Base-by-base conservation (phyloP, 2,329 filamentous ascomycete species). In the Fusarium domesticum region DNA sequence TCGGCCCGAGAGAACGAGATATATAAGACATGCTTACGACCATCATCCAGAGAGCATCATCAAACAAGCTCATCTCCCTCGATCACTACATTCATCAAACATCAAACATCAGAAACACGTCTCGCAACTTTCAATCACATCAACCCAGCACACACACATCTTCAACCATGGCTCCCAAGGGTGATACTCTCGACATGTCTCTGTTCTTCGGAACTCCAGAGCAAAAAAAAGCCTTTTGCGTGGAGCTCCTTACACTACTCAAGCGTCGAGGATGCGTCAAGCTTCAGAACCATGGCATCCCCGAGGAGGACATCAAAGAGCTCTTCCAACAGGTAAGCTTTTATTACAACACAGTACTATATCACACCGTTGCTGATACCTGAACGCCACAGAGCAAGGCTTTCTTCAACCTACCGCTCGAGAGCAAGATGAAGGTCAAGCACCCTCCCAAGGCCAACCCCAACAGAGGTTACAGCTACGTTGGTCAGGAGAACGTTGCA, bases 381-480 rank as follows among this genome's bases (percentile, higher is more conserved):
- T n/a, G n/a, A n/a, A n/a, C n/a, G n/a, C n/a, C n/a, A n/a, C 25
- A 65, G 52, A 63, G 54, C 14, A 48, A 50, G 5, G 50, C 45
- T 18, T 67, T 67, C 54, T 69, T 68, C 39, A 47, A 51, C 10
- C 50, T 68, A 0, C 56, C 64, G 2, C 56, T 60, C n/a, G 53
- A 49, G 8, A 57, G 58, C 25, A 68, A 68, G 35, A 57, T 63
- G 38, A 59, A 61, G 18, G 59, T 58, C 15, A 59, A 64, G 41
- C 61, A 64, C 38, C 58, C 65, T 38, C 49, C 62, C 32, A 53
- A 65, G 35, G 51, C 62, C 7, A 66, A 63, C 58, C 63, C 64
- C 41, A 65, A 69, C 47, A 61, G 67, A 3, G 67, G 67, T 1
- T 69, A 67, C 47, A 66, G 64, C 31, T 62, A 59, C 38, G 57